These are phyloP conservation scores for Acanthochlamys bracteata DNA, from an alignment of 106 monocot genomes.

Conservation along the genomic window DNA sequence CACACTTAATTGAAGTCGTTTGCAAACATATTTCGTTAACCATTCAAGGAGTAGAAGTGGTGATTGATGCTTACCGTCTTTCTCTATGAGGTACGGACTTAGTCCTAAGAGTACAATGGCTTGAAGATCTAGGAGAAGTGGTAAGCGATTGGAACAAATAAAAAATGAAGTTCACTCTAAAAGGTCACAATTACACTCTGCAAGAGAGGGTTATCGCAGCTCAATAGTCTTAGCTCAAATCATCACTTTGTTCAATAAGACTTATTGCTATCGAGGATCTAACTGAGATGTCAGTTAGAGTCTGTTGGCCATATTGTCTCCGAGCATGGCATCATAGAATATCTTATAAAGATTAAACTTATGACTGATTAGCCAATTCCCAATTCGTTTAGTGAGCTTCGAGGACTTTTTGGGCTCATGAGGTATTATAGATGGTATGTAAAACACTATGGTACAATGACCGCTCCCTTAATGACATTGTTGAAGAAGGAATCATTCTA, in stretches of 20 bases:
- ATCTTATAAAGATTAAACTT: neutral
- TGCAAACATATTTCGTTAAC: no score
- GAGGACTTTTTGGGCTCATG: neutral
- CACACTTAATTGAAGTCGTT: no score
- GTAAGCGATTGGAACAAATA: neutral
- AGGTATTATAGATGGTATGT: neutral
- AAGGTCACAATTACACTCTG: no score
- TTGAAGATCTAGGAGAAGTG: no score
- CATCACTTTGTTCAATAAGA: no score
- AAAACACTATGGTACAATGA: neutral
- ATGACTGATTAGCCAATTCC: neutral
- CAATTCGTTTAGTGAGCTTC: neutral
- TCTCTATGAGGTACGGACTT: no score
- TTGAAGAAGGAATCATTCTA: neutral
- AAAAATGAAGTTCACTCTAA: neutral
- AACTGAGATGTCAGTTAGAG: neutral
- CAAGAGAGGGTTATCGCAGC: no score
- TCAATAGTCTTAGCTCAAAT: no score
- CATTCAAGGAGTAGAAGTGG: no score
- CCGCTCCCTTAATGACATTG: neutral
- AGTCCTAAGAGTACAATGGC: no score
- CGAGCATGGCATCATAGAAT: neutral
- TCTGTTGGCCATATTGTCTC: conserved; percentile 1
- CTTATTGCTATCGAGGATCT: no score
- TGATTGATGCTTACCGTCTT: no score